Percentiles rank a stretch among this genome's conserved stretches.
Evolutionary conservation across 2,329 filamentous ascomycete genomes (phyloP).

Genomic region (Nigrospora oryzae): DNA sequence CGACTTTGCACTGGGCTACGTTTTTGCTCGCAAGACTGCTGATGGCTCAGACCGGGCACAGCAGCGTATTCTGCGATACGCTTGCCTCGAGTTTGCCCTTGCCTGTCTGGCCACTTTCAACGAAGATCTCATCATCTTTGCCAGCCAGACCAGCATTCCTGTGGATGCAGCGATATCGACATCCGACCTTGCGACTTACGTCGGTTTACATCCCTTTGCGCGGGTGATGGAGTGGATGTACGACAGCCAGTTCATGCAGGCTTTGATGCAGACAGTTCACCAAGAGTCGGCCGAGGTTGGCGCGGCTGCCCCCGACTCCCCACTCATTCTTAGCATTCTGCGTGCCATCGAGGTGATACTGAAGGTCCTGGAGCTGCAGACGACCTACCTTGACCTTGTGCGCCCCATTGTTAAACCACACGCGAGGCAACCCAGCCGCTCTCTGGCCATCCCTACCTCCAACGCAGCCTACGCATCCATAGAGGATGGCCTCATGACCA

Average conservation of each 20-base stretch:
- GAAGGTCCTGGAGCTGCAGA: slow-evolving; percentile 75
- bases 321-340: slow-evolving; percentile 70
- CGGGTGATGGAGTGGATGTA: slow-evolving; percentile 98
- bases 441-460: slow-evolving; percentile 24
- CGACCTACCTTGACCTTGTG: slow-evolving; percentile 86
- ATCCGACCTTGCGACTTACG: slow-evolving; percentile 70
- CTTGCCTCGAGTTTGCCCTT: slow-evolving; percentile 76
- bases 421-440: slow-evolving; percentile 29
- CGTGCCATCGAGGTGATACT: slow-evolving; percentile 79
- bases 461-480: slow-evolving; percentile 79
- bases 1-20: slow-evolving; percentile 77
- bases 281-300: slow-evolving; percentile 67
- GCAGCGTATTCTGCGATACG: slow-evolving; percentile 64
- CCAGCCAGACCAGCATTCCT: slow-evolving; percentile 66
- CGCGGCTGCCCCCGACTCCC: slow-evolving; percentile 66
- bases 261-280: slow-evolving; percentile 71
- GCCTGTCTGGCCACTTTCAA: slow-evolving; percentile 82
- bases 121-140: slow-evolving; percentile 81
- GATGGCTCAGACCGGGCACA: slow-evolving; percentile 62
- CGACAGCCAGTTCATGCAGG: slow-evolving; percentile 77
- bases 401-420: slow-evolving; percentile 67
- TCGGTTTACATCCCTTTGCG: slow-evolving; percentile 83
- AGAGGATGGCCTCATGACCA: slow-evolving; percentile 81
- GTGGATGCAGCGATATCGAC: slow-evolving; percentile 69
- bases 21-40: slow-evolving; percentile 60